These are phyloP conservation scores for Hypoxylon sp. DNA, from an alignment of 2,329 filamentous ascomycete species.

Conservation along the genomic window DNA sequence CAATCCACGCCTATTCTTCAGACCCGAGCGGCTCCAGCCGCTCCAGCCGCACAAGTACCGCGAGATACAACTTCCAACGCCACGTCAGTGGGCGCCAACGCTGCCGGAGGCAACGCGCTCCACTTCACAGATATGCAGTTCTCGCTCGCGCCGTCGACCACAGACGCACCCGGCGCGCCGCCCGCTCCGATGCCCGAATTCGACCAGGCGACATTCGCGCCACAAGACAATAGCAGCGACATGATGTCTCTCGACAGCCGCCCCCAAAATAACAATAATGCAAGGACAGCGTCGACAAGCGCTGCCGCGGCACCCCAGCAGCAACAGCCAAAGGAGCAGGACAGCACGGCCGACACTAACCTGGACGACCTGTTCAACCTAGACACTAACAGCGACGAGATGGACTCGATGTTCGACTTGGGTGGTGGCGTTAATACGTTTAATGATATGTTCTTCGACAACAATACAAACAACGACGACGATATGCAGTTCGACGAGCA, in stretches of 20 bases:
- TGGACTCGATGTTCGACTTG: slow-evolving; percentile 56
- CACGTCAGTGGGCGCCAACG: slow-evolving; percentile 35
- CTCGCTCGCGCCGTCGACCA: slow-evolving; percentile 60
- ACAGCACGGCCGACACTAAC: slow-evolving; percentile 50
- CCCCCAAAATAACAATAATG: slow-evolving; percentile 24
- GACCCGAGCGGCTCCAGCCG: slow-evolving; percentile 30
- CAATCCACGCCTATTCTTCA: slow-evolving; percentile 28
- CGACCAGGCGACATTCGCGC: slow-evolving; percentile 59
- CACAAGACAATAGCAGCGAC: slow-evolving; percentile 44
- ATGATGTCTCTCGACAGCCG: slow-evolving; percentile 35
- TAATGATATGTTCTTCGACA: slow-evolving; percentile 62
- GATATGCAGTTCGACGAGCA: slow-evolving; percentile 61
- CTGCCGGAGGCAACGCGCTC: slow-evolving; percentile 53
- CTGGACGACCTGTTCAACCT: slow-evolving; percentile 63
- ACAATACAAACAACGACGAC: slow-evolving; percentile 58
- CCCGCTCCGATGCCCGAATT: slow-evolving; percentile 56
- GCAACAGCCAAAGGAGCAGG: slow-evolving; percentile 39
- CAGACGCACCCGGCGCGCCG: slow-evolving; percentile 47
- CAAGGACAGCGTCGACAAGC: slow-evolving; percentile 5
- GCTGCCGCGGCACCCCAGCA: slow-evolving; percentile 14
- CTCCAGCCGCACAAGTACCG: slow-evolving; percentile 38
- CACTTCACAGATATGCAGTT: slow-evolving; percentile 70
- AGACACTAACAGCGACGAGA: slow-evolving; percentile 51
- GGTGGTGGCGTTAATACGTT: slow-evolving; percentile 58
- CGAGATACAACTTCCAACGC: slow-evolving; percentile 43